A percentile compares a stretch with the other conserved stretches of the same genome.
Evolutionary conservation across 768 basidiomycete genomes (phyloP).

Genomic region (Gloeostereum incarnatum): DNA sequence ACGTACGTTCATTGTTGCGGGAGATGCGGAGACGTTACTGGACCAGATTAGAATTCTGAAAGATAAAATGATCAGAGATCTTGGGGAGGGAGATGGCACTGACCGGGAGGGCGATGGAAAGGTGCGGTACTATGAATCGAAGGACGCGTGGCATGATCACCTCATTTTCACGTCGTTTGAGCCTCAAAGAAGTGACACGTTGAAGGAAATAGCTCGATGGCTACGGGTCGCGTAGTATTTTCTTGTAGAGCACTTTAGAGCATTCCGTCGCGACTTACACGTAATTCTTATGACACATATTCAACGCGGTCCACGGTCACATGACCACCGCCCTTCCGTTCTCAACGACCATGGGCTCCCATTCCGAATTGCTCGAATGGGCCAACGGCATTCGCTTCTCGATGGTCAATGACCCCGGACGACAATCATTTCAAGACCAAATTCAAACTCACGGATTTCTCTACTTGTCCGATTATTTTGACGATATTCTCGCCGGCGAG

Average conservation of each 20-base stretch:
- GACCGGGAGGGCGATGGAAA: slow-evolving; percentile 8
- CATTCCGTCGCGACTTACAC: no score
- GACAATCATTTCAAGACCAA: slow-evolving; percentile 62
- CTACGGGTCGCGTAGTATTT: no score
- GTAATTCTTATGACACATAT: no score
- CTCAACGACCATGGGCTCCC: no score
- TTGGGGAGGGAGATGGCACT: slow-evolving; percentile 10
- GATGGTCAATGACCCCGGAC: slow-evolving; percentile 67
- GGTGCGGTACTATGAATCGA: slow-evolving; percentile 13
- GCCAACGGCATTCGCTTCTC: slow-evolving; percentile 53
- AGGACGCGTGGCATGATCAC: slow-evolving; percentile 20
- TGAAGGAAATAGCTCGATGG: slow-evolving; percentile 13
- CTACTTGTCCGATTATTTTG: slow-evolving; percentile 73
- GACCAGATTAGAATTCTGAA: slow-evolving; percentile 17
- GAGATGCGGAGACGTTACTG: slow-evolving; percentile 20
- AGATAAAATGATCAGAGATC: slow-evolving; percentile 18
- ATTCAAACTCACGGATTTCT: slow-evolving; percentile 69
- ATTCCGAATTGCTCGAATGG: slow-evolving; percentile 68
- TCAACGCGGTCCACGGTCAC: no score
- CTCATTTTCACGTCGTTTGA: slow-evolving; percentile 16
- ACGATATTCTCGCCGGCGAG: slow-evolving; percentile 57
- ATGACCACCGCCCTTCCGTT: no score
- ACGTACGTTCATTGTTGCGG: slow-evolving; percentile 21
- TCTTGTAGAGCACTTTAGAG: no score
- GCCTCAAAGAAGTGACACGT: slow-evolving; percentile 15